Conservation (phyloP, 2,329 filamentous ascomycete species). For the Aspergillus sp. region DNA sequence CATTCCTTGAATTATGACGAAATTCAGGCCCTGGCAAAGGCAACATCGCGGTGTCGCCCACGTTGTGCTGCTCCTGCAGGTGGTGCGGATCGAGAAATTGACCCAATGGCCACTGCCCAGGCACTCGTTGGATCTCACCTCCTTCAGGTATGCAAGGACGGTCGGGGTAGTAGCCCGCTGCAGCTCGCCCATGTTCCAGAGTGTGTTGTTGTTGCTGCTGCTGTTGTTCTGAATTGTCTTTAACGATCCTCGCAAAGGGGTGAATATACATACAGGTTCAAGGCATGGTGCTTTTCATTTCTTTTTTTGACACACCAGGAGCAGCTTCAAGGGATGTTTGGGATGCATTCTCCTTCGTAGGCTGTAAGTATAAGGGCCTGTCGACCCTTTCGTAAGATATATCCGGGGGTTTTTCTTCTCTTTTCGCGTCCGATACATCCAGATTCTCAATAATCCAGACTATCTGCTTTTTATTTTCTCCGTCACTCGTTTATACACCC, state of each 20-base stretch:
- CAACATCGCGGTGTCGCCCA: constrained; percentile 19
- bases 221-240: too few species aligned
- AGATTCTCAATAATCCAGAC: too few species aligned
- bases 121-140: constrained; percentile 16
- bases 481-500: too few species aligned
- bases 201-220: constrained; percentile 2
- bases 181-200: constrained; percentile 20
- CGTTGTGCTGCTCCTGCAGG: constrained; percentile 27
- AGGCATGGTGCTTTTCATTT: constrained; percentile 7
- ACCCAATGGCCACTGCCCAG: constrained; percentile 11
- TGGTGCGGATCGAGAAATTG: constrained; percentile 12
- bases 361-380: constrained; percentile 26
- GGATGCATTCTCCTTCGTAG: not conserved
- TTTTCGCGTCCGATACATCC: too few species aligned
- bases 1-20: constrained; percentile 29
- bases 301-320: constrained; percentile 8
- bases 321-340: constrained; percentile 26
- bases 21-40: constrained; percentile 14
- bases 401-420: not conserved
- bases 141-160: constrained; percentile 36
- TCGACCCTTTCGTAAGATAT: constrained; percentile 17
- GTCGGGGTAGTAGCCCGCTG: constrained; percentile 16
- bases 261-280: constrained; percentile 11
- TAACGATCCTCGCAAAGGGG: constrained; percentile 24
- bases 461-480: too few species aligned